Evolutionary conservation across 2,329 filamentous ascomycete genomes (phyloP), one percentile per base, ranked within the genome.

Genomic region (Pezicula radicicola): DNA sequence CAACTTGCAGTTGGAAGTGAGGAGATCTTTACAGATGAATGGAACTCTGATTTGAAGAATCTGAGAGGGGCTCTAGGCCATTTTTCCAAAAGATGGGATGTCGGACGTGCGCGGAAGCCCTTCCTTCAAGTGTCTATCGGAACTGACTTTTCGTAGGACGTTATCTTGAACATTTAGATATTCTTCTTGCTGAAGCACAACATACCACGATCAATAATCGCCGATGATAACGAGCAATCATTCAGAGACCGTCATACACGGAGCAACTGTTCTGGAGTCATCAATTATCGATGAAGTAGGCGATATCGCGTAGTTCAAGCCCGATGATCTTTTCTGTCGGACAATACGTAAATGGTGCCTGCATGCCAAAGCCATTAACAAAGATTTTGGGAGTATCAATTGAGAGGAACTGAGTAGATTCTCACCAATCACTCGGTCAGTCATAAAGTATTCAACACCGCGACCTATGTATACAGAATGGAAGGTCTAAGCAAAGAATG

Each of bases 81-180:
- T 41, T 61, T 59, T 42, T 50, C 50, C 2, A 53, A 54, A 18
- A 50, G 59, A 37, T 61, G 59, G 57, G 54, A 51, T 39, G 49
- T 58, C 54, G 59, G 57, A n/a, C 53, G 59, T 61, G 56, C 48
- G 57, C 6, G 12, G 18, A 13, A n/a, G 7, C 9, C 12, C 30
- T 13, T 33, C 7, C 12, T 10, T 25, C 25, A 25, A 25, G 25
- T 33, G 7, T 33, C 12, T 33, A 10, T 33, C 4, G n/a, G 37
- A 13, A 16, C 42, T 45, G 25, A 45, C 21, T 45, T 13, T 12
- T 5, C 8, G 21, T 30, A 45, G 42, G 12, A 28, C 19, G n/a
- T 6, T 45, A 45, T n/a, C 27, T 45, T n/a, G n/a, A 27, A 15
- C 15, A 13, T 45, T 15, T 45, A 25, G 42, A 45, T 8, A 15